Evolutionary conservation across 1,284 basidiomycete genomes (phyloP), one percentile per base, ranked within the genome.

Genomic region (Cryptococcus sp.): DNA sequence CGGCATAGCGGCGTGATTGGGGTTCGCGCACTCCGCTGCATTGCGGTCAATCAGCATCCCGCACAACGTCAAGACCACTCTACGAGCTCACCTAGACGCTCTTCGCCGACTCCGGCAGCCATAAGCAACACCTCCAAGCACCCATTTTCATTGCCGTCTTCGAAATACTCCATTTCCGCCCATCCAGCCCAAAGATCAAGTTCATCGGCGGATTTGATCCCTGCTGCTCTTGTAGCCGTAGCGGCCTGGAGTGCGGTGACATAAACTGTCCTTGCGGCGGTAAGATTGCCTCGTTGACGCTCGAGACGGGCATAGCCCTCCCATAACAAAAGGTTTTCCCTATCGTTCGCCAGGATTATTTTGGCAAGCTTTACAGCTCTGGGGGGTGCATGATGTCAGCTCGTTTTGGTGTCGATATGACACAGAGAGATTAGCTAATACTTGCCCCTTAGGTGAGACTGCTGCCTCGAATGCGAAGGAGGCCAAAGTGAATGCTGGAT

Each of bases 191-290:
- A 93, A 43, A 96, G 70, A 60, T 79, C 78, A n/a, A 60, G 50
- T 51, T 65, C 62, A 40, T 74, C 69, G 29, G 29, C 29, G n/a
- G 57, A 53, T 19, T 39, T 25, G 7, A 40, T 22, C 1, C 37
- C 51, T 1, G 50, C 55, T 52, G 53, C 20, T 10, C 64, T 40
- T 57, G 63, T 49, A 48, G 54, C 25, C 44, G 57, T 19, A 44
- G 63, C 77, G 20, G 77, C 70, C 16, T 74, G 73, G 1, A 82
- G 62, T 4, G 78, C 78, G 0, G 87, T 88, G 63, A 86, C 82
- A 75, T 93, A 96, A 3, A 96, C 84, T 65, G 91, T 91, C 16
- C 93, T 83, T 5, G 91, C 90, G 8, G 90, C 88, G 45, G 85
- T 83, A 5, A 82, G 58, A 55, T 86, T 87, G 16, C 86, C 87